phyloP scores from a whole-genome alignment of 768 basidiomycete genomes.

The Xerocomellus amylosporus region DNA sequence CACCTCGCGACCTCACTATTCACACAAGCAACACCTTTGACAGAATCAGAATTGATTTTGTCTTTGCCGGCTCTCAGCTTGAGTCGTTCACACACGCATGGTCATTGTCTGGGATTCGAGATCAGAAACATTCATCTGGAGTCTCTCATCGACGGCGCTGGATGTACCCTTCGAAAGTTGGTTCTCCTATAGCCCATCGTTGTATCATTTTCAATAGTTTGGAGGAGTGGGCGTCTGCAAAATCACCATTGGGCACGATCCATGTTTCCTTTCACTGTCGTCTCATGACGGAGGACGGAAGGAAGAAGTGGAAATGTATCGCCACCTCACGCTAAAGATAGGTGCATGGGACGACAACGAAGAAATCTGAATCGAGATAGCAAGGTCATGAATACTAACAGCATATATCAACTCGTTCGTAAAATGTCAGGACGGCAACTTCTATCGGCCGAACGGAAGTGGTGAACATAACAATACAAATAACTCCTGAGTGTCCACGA shows the following conservation, averaged over 20 bases:
- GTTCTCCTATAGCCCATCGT: constrained; percentile 33
- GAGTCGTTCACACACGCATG: constrained; percentile 37
- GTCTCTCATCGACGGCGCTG: constrained; percentile 25
- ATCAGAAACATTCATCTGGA: constrained; percentile 35
- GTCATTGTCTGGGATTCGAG: constrained; percentile 36
- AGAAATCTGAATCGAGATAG: constrained; percentile 2
- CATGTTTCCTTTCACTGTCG: constrained; percentile 20
- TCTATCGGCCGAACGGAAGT: neutral
- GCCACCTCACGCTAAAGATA: constrained; percentile 26
- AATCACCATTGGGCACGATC: constrained; percentile 6
- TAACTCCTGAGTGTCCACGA: constrained; percentile 8
- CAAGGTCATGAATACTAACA: neutral
- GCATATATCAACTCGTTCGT: constrained; percentile 1
- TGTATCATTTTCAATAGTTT: constrained; percentile 30
- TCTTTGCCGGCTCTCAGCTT: constrained; percentile 31
- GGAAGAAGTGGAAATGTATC: constrained; percentile 27
- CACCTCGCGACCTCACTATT: too few relatives aligned
- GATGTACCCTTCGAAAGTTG: constrained; percentile 29
- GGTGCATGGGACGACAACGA: constrained; percentile 32
- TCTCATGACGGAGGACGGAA: constrained; percentile 22
- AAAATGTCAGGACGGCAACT: neutral
- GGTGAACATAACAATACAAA: neutral
- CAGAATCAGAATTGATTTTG: constrained; percentile 22
- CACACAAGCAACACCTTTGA: constrained; percentile 39
- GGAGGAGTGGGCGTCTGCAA: constrained; percentile 22